Conservation (phyloP, 495 filamentous ascomycete genomes). For the Aspergillus leporis region DNA sequence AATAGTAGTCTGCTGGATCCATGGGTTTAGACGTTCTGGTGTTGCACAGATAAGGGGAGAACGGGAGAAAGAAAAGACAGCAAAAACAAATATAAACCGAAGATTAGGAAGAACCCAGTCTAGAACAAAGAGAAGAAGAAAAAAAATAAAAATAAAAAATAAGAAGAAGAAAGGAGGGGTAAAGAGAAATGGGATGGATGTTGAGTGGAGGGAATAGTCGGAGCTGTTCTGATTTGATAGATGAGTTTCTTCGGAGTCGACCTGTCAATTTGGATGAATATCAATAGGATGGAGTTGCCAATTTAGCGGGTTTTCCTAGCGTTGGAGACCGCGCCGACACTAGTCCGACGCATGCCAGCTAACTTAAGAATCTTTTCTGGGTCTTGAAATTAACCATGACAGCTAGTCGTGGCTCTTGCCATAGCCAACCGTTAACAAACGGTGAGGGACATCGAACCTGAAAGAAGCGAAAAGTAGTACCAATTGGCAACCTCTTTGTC, state of each 20-base stretch:
- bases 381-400: not conserved
- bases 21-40: not conserved
- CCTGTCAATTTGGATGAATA: constrained; percentile 15
- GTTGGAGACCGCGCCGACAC: not conserved
- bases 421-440: not conserved
- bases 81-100: not conserved
- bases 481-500: not conserved
- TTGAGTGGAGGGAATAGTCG: not conserved
- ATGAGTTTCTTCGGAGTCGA: constrained; percentile 7
- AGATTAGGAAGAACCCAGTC: constrained; percentile 11
- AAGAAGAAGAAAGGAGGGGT: not conserved
- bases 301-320: not conserved
- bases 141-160: not conserved
- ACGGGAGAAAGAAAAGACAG: too few relatives aligned
- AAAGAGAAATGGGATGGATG: not conserved
- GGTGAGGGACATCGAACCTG: not conserved
- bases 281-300: constrained; percentile 1
- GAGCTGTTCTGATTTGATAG: constrained; percentile 7
- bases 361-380: not conserved
- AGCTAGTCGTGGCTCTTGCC: constrained; percentile 1
- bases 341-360: constrained; percentile 1
- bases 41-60: not conserved
- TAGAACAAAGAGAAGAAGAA: not conserved
- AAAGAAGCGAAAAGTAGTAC: not conserved
- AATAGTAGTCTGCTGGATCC: not conserved